These are phyloP conservation scores for Rhynchosporium agropyri DNA, from an alignment of 2,329 filamentous ascomycete genomes.

Conservation along the genomic window DNA sequence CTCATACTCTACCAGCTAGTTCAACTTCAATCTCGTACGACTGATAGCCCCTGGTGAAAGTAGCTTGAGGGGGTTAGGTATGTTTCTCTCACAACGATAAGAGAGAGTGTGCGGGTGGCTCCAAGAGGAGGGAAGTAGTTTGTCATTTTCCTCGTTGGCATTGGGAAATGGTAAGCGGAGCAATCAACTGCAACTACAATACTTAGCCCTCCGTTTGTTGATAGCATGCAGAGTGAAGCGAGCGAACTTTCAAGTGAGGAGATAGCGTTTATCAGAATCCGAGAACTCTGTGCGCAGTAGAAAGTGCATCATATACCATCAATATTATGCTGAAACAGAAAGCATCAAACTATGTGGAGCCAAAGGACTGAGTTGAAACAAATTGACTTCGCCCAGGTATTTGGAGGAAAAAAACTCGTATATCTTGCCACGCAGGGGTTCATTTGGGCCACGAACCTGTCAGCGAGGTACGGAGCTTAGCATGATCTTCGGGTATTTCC, in stretches of 20 bases:
- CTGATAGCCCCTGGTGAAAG: constrained; percentile 2
- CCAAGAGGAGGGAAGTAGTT: constrained; percentile 37
- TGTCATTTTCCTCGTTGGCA: too few relatives aligned
- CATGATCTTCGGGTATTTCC: constrained; percentile 48
- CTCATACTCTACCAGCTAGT: neutral
- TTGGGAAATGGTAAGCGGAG: too few relatives aligned
- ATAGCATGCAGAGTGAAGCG: constrained; percentile 29
- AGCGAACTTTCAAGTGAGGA: constrained; percentile 22
- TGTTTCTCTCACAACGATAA: neutral
- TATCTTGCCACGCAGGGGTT: constrained; percentile 50
- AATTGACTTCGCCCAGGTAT: constrained; percentile 33
- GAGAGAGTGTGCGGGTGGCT: constrained; percentile 18
- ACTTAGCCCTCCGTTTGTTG: constrained; percentile 26
- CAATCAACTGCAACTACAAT: too few relatives aligned
- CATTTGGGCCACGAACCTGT: constrained; percentile 45
- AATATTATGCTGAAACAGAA: too few relatives aligned
- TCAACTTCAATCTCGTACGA: constrained; percentile 9
- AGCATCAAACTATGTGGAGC: too few relatives aligned
- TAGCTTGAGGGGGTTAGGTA: constrained; percentile 1
- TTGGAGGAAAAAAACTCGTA: constrained; percentile 46
- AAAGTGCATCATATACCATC: too few relatives aligned
- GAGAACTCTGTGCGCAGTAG: too few relatives aligned
- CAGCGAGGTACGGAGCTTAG: constrained; percentile 43
- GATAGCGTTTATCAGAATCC: too few relatives aligned
- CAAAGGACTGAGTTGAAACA: too few relatives aligned